Percentiles rank a stretch among this genome's conserved stretches.
Evolutionary conservation across 768 basidiomycete genomes (phyloP).

Genomic region (Clitopilus passeckerianus): DNA sequence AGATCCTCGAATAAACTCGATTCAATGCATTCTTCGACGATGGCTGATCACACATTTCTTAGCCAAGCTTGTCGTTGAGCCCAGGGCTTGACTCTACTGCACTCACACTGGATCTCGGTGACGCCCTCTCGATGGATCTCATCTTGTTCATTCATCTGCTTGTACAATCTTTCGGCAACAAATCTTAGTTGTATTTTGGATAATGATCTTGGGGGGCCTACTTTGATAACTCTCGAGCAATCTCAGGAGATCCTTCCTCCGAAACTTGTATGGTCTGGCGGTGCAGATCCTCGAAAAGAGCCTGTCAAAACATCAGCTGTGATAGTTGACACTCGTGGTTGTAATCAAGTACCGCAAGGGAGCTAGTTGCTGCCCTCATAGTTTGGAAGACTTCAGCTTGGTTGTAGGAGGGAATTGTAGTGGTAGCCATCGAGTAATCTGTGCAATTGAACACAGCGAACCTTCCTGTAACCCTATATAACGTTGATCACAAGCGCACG

Average conservation of each 20-base stretch:
- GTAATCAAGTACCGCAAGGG: constrained; percentile 21
- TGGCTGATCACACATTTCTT: constrained; percentile 23
- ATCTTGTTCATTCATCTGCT: constrained; percentile 39
- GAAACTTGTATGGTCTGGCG: constrained; percentile 39
- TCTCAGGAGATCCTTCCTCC: constrained; percentile 30
- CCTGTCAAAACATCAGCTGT: constrained; percentile 19
- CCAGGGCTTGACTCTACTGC: neutral
- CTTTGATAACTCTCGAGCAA: constrained; percentile 35
- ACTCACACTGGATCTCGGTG: constrained; percentile 42
- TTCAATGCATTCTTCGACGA: constrained; percentile 41
- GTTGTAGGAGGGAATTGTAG: neutral
- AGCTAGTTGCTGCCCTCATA: constrained; percentile 24
- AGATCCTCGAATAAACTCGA: constrained; percentile 39
- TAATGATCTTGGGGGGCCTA: constrained; percentile 14
- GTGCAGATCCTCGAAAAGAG: constrained; percentile 37
- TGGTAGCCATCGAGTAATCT: neutral
- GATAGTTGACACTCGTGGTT: neutral
- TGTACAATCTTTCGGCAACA: constrained; percentile 30
- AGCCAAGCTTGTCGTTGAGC: neutral
- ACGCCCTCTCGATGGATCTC: constrained; percentile 36
- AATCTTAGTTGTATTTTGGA: neutral
- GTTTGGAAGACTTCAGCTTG: constrained; percentile 8
- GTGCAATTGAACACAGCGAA: too few species aligned
- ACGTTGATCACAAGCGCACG: constrained; percentile 4
- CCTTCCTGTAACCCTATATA: too few species aligned